phyloP scores from a whole-genome alignment of 2,329 filamentous ascomycete species.

The Cladosporium sp. region DNA sequence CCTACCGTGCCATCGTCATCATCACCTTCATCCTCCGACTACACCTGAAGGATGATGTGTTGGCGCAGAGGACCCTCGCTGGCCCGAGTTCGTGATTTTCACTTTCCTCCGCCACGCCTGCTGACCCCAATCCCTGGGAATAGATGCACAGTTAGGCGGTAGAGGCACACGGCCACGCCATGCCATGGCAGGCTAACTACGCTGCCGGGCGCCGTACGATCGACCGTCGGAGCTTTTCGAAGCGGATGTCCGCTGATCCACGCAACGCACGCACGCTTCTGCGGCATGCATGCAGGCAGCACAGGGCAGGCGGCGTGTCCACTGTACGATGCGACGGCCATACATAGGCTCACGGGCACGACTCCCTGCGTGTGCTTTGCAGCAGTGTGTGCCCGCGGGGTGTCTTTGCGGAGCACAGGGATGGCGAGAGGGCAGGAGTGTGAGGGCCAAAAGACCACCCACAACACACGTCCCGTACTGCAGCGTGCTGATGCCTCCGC shows the following conservation, averaged over 20 bases:
- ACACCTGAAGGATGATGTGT: conserved; percentile 3
- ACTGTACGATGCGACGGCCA: conserved; percentile 6
- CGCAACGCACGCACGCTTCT: conserved; percentile 4
- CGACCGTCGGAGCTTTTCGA: conserved; percentile 17
- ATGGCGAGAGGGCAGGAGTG: neutral
- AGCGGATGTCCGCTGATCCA: conserved; percentile 16
- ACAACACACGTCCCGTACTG: neutral
- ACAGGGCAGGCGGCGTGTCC: conserved; percentile 17
- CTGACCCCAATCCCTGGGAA: conserved; percentile 14
- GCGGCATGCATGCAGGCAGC: conserved; percentile 15
- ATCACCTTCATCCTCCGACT: neutral
- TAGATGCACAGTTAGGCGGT: neutral
- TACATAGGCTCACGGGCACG: conserved; percentile 6
- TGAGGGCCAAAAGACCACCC: neutral
- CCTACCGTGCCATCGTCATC: conserved; percentile 1
- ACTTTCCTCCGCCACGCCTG: neutral
- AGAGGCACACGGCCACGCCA: conserved; percentile 11
- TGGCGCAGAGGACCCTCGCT: neutral
- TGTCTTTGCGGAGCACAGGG: conserved; percentile 1
- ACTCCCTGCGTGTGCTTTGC: conserved; percentile 10
- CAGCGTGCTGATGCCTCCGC: conserved; percentile 8
- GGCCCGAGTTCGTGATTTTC: neutral
- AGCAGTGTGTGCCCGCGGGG: conserved; percentile 9
- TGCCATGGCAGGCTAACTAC: conserved; percentile 4
- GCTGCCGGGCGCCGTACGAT: conserved; percentile 17